Evolutionary conservation across 1,284 basidiomycete genomes (phyloP).

Genomic region (Cutaneotrichosporon sp.): DNA sequence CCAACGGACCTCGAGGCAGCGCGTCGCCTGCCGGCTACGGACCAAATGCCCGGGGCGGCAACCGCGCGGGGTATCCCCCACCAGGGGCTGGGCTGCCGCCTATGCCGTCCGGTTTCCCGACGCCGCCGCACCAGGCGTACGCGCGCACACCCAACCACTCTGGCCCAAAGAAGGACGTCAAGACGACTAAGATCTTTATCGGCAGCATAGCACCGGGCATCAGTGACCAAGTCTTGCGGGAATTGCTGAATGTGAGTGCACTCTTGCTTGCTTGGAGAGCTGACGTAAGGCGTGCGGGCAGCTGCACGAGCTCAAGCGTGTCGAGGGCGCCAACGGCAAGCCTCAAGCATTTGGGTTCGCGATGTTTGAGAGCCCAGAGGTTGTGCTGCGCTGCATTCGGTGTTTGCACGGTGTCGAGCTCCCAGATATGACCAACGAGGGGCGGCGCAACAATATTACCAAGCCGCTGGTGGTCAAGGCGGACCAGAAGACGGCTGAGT

Average conservation of each 20-base stretch:
- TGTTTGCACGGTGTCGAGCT: conserved; percentile 81
- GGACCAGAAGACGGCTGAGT: conserved; percentile 85
- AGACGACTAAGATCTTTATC: conserved; percentile 70
- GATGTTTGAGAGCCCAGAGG: conserved; percentile 84
- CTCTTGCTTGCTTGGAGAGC: neutral
- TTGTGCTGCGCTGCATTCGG: conserved; percentile 74
- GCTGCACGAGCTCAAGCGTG: conserved; percentile 81
- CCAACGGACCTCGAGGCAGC: neutral
- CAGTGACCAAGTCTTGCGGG: conserved; percentile 69
- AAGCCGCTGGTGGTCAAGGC: conserved; percentile 89
- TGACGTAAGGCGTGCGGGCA: conserved; percentile 74
- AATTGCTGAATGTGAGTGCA: conserved; percentile 68
- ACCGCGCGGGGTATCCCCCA: conserved; percentile 1
- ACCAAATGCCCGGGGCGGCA: neutral
- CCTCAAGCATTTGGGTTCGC: conserved; percentile 95
- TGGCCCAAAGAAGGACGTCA: conserved; percentile 40
- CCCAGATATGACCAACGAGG: conserved; percentile 67
- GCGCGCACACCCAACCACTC: neutral
- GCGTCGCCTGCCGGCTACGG: conserved; percentile 3
- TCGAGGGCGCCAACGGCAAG: conserved; percentile 83
- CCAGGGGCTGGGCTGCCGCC: conserved; percentile 8
- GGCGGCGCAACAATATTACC: conserved; percentile 64
- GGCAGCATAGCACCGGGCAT: conserved; percentile 95
- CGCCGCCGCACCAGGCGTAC: conserved; percentile 4
- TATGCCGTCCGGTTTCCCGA: conserved; percentile 7